Evolutionary conservation across 2,329 filamentous ascomycete genomes (phyloP), one percentile per base, ranked within the genome.

Genomic region (Sclerotinia glacialis): DNA sequence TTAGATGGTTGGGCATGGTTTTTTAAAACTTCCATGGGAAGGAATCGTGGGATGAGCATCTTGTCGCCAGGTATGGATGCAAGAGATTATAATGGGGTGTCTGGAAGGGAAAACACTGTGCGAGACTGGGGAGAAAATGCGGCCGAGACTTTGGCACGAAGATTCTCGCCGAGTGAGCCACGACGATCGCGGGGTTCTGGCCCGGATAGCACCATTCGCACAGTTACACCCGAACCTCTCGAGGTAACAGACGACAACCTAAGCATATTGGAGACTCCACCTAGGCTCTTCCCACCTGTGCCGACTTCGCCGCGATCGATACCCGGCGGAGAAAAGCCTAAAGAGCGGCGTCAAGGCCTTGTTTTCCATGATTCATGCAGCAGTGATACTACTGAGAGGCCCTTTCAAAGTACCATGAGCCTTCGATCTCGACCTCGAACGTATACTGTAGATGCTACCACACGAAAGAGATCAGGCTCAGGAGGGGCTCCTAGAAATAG

Each of bases 181-280:
- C 58, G 67, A 50, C 60, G 69, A n/a, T 71, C 46, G 72, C 76
- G 68, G 68, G 59, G 65, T 18, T 72, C 67, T 71, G 73, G 68
- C 73, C 71, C 73, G 68, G 78, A 80, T 71, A 74, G 76, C 70
- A 85, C 83, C 55, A 85, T 89, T 73, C 86, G 89, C 69, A 80
- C 87, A 66, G 86, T 90, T 70, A 90, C 88, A 69, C 88, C 89
- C 71, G 89, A 92, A 53, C 78, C 78, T 52, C 53, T 67, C 72
- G 73, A 74, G 71, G 71, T 31, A 40, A 74, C 71, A 69, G 68
- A 72, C 65, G 67, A 56, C 56, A 68, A 44, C 54, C 28, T 65
- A 28, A 76, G 52, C 73, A 59, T 46, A 55, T n/a, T 50, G 62
- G 64, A 54, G 40, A 63, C 49, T 26, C 59, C 58, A 8, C 58